phyloP scores from a whole-genome alignment of 345 rosid genomes.

The Eucalyptus pauciflora region DNA sequence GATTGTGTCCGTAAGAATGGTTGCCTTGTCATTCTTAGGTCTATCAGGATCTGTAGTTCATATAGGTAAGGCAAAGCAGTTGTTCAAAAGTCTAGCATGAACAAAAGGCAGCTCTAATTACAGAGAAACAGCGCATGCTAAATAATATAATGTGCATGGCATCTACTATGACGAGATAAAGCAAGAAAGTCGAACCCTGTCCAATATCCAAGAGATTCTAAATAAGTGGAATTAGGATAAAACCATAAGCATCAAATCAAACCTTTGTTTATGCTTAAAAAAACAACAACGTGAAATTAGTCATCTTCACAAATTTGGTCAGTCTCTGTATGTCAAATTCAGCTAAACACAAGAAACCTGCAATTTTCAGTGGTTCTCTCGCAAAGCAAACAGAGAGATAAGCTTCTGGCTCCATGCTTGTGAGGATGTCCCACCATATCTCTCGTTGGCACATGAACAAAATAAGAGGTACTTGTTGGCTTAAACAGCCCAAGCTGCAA shows the following conservation, averaged over 20 bases:
- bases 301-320: not conserved
- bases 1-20: too few relatives aligned
- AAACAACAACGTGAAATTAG: not conserved
- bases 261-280: too few relatives aligned
- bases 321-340: not conserved
- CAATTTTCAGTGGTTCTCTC: too few relatives aligned
- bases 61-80: not conserved
- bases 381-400: too few relatives aligned
- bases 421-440: too few relatives aligned
- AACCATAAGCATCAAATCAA: not conserved
- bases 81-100: not conserved
- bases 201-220: not conserved
- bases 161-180: not conserved
- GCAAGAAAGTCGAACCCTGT: not conserved
- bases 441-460: too few relatives aligned
- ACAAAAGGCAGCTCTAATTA: not conserved
- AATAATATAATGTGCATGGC: not conserved
- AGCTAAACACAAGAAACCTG: too few relatives aligned
- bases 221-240: not conserved
- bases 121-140: not conserved
- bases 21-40: slow-evolving; percentile 16
- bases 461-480: too few relatives aligned
- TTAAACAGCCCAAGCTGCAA: too few relatives aligned
- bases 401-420: too few relatives aligned
- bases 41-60: slow-evolving; percentile 43